Conservation (phyloP, 1,284 basidiomycete species). For the Trichosporon asahii region DNA sequence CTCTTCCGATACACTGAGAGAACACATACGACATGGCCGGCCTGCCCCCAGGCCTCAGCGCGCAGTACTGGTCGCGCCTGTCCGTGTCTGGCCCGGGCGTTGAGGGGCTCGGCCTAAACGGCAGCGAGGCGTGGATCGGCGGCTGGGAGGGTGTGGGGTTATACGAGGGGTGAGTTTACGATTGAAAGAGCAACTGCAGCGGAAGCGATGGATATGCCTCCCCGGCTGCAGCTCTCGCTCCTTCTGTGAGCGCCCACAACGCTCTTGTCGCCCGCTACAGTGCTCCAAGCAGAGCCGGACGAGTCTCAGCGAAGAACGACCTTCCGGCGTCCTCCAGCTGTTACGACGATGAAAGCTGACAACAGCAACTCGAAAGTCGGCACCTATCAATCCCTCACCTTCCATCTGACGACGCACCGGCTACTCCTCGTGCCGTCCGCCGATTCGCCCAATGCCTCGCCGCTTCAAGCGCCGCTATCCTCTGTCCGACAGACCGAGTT, state of each 20-base stretch:
- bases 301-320: too few species aligned
- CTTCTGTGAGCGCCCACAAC: too few species aligned
- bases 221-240: too few species aligned
- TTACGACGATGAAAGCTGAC: slow-evolving; percentile 15
- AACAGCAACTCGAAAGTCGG: slow-evolving; percentile 68
- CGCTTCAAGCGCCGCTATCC: slow-evolving; percentile 60
- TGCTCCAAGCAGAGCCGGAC: too few species aligned
- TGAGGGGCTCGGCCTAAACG: slow-evolving; percentile 48
- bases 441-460: slow-evolving; percentile 51
- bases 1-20: neutral
- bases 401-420: slow-evolving; percentile 79
- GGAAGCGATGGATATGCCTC: too few species aligned
- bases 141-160: slow-evolving; percentile 77
- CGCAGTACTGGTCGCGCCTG: slow-evolving; percentile 13
- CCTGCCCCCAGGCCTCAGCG: slow-evolving; percentile 12
- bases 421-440: slow-evolving; percentile 45
- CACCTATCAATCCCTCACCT: slow-evolving; percentile 64
- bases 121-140: slow-evolving; percentile 70
- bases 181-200: too few species aligned
- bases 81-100: neutral
- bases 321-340: too few species aligned
- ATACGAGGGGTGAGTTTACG: slow-evolving; percentile 72
- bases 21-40: neutral
- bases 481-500: slow-evolving; percentile 75
- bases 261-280: too few species aligned